phyloP scores from a whole-genome alignment of 2,329 filamentous ascomycete genomes.

The Colletotrichum plurivorum region DNA sequence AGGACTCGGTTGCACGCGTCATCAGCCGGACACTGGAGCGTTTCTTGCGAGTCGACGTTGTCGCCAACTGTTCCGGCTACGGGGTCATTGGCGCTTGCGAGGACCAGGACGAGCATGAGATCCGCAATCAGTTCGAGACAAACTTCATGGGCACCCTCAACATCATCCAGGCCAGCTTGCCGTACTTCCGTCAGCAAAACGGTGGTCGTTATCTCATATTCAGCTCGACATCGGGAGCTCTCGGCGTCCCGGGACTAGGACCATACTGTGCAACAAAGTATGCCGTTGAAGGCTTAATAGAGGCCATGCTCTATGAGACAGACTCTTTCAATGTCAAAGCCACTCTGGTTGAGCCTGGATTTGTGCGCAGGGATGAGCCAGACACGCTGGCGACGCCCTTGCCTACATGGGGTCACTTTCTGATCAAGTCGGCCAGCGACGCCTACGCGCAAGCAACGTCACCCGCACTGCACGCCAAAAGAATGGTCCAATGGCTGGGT shows the following conservation, averaged over 20 bases:
- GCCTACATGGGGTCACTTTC: constrained; percentile 91
- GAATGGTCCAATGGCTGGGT: constrained; percentile 95
- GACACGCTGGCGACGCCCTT: constrained; percentile 69
- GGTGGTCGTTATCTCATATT: constrained; percentile 92
- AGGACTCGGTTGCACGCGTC: constrained; percentile 81
- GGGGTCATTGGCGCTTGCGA: constrained; percentile 96
- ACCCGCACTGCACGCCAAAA: constrained; percentile 88
- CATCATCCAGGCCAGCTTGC: constrained; percentile 90
- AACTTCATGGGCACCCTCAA: constrained; percentile 97
- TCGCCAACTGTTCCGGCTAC: constrained; percentile 95
- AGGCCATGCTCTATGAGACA: constrained; percentile 96
- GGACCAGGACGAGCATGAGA: constrained; percentile 95
- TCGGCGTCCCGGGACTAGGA: constrained; percentile 93
- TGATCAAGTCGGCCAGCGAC: constrained; percentile 87
- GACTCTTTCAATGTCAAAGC: constrained; percentile 93
- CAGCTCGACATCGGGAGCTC: constrained; percentile 89
- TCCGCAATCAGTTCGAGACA: constrained; percentile 96
- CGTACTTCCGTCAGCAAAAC: constrained; percentile 85
- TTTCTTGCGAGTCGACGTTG: constrained; percentile 88
- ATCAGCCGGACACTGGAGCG: constrained; percentile 78
- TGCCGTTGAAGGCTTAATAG: constrained; percentile 94
- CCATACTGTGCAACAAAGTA: constrained; percentile 98
- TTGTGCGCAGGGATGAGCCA: constrained; percentile 88
- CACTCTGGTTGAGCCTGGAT: constrained; percentile 91
- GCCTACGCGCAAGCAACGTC: constrained; percentile 84